Evolutionary conservation across 768 basidiomycete species (phyloP), one percentile per base, ranked within the genome.

Genomic region (Termitomyces sp.): DNA sequence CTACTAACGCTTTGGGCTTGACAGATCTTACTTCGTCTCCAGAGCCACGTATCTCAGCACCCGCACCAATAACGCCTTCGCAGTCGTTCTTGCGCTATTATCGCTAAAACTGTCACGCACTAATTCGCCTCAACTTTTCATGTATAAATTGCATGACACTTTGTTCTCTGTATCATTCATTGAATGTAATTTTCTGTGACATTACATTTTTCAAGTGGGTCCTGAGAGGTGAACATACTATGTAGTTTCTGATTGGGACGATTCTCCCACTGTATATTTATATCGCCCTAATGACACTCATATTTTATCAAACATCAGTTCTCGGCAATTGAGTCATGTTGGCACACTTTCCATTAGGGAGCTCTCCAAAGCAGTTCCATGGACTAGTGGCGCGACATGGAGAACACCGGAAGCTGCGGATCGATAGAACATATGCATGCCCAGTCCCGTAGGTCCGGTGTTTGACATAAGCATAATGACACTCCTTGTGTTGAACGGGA

Each of bases 1-100:
- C 34, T 18, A 52, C 24, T 1, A 61, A 62, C 16, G 58, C 58
- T 24, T 49, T 62, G 20, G 61, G 61, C 16, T 37, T 62, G 22
- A 58, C 37, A 16, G 58, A 62, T 26, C 47, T 56, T 47, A 9
- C 46, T 15, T 20, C 41, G 12, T 57, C 61, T 2, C 39, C 50
- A 26, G 61, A 56, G 29, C 55, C 48, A 3, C 39, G 36, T 26
- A 62, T 62, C 41, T 62, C 61, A 56, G 61, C 61, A 16, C 61
- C 61, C 20, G 54, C 57, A 28, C 57, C 61, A 0, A 37, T 54
- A 28, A 46, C 29, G 34, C 55, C 61, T 49, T 53, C 61, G 5
- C 26, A 52, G 22, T 37, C 50, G 7, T 59, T 62, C 16, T 59
- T 59, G 36, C 37, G 28, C 15, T 37, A 52, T 16, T 59, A 56